Evolutionary conservation across 2,329 filamentous ascomycete genomes (phyloP).

Genomic region (Rhinocladiella mackenziei): DNA sequence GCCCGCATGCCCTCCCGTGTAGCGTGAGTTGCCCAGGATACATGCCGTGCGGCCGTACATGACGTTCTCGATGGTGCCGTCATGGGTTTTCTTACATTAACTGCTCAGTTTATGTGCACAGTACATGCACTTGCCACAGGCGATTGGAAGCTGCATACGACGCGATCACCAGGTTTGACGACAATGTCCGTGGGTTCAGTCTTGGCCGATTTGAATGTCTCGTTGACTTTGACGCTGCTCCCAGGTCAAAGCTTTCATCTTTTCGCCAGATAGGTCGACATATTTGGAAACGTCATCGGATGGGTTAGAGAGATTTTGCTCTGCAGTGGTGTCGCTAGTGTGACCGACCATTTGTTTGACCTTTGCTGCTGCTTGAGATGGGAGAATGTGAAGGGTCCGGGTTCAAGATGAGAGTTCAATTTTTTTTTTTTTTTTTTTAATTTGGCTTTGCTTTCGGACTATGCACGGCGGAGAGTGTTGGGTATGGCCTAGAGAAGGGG

Average conservation of each 20-base stretch:
- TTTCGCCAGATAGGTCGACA: conserved; percentile 52
- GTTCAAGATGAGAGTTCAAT: too few relatives aligned
- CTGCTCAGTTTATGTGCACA: conserved; percentile 69
- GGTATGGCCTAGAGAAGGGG: too few relatives aligned
- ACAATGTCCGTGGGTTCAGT: conserved; percentile 74
- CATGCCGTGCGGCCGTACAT: conserved; percentile 77
- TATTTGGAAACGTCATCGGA: conserved; percentile 49
- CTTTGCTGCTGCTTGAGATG: conserved; percentile 64
- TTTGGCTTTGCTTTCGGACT: too few relatives aligned
- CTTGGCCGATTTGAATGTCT: conserved; percentile 66
- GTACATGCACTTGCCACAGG: conserved; percentile 63
- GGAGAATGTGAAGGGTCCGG: too few relatives aligned
- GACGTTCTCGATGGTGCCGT: conserved; percentile 64
- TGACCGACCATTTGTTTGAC: conserved; percentile 67
- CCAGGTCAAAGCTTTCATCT: conserved; percentile 79
- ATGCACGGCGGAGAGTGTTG: too few relatives aligned
- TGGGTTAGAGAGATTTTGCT: conserved; percentile 69
- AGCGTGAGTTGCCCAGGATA: conserved; percentile 68
- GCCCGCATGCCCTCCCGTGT: conserved; percentile 81
- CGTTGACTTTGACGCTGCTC: conserved; percentile 69
- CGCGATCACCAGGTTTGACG: conserved; percentile 65
- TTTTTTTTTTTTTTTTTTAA: too few relatives aligned
- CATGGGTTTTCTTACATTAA: conserved; percentile 54
- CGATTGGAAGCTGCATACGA: conserved; percentile 87
- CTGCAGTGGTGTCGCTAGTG: conserved; percentile 58